A percentile compares a stretch with the other conserved stretches of the same genome.
These are phyloP conservation scores for Lathyrus sativus DNA, from an alignment of 306 rosid species.

Conservation along the genomic window DNA sequence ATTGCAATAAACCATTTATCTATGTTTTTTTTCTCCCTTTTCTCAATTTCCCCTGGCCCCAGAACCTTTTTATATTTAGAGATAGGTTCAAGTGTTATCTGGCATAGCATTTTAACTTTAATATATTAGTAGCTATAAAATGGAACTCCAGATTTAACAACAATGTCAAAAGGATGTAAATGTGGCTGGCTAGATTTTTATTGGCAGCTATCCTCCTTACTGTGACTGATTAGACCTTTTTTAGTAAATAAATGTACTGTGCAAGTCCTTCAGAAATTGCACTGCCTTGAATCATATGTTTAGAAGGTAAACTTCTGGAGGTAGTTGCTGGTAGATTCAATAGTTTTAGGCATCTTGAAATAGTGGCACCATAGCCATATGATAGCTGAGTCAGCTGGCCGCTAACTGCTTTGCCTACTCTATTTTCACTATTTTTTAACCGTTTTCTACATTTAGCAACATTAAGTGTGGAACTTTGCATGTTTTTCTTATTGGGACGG, in stretches of 20 bases:
- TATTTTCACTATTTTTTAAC: constrained; percentile 3
- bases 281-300: constrained; percentile 3
- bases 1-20: constrained; percentile 1
- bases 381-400: constrained; percentile 14
- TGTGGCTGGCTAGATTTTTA: neutral
- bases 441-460: constrained; percentile 11
- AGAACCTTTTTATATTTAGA: constrained; percentile 1
- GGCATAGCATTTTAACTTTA: constrained; percentile 3
- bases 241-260: neutral
- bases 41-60: neutral
- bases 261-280: neutral
- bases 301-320: constrained; percentile 4
- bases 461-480: neutral
- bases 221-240: neutral
- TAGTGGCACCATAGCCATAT: constrained; percentile 19
- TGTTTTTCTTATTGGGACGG: constrained; percentile 15
- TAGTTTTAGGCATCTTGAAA: constrained; percentile 14
- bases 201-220: neutral
- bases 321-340: neutral
- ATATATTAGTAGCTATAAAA: neutral
- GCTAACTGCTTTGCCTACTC: neutral
- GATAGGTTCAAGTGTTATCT: neutral
- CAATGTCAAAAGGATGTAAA: constrained; percentile 11
- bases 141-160: constrained; percentile 17
- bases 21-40: neutral